Evolutionary conservation across 345 rosid species (phyloP), one percentile per base, ranked within the genome.

Genomic region (Boechera stricta): DNA sequence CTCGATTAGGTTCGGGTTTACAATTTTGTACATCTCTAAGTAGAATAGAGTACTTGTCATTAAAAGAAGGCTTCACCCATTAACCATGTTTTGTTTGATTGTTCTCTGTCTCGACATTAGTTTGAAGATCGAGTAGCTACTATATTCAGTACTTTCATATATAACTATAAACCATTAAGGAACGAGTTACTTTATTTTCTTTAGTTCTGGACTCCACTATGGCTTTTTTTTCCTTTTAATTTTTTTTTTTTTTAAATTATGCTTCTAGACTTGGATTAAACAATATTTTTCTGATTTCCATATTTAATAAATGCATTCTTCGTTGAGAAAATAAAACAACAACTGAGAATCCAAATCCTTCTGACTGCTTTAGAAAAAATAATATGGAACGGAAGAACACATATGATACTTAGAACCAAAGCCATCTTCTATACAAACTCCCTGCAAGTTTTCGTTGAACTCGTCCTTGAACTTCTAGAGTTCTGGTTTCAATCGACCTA

Each of bases 401-500:
- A 78, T 79, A 67, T 67, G 32, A 67, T 73, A 79, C 59, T 73
- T 68, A 36, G 31, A 57, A 48, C 60, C 64, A 68, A 67, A 67
- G 60, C 66, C 70, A 61, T 73, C 74, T 79, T 73, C 78, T 79
- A 73, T 79, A 79, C 82, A 79, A 73, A 73, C 64, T 61, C 60
- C 31, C 64, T 44, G 44, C 64, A 66, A 28, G 31, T 69, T 47
- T 44, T 74, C 2, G 2, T 26, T 26, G 28, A 26, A 26, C 28
- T 26, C 28, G 28, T 26, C 67, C 64, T 64, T 60, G 10, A 78
- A 49, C 45, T 69, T 44, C 84, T 80, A 89, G 33, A 84, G 88
- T 88, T 88, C 89, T n/a, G 90, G 81, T 82, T 91, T 93, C 84
- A 89, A 73, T 62, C 85, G 84, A 66, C 88, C 93, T 85, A 48